Percentiles rank a stretch among this genome's conserved stretches.
Conservation (phyloP, 1,284 basidiomycete species). For the Chalciporus sp. region DNA sequence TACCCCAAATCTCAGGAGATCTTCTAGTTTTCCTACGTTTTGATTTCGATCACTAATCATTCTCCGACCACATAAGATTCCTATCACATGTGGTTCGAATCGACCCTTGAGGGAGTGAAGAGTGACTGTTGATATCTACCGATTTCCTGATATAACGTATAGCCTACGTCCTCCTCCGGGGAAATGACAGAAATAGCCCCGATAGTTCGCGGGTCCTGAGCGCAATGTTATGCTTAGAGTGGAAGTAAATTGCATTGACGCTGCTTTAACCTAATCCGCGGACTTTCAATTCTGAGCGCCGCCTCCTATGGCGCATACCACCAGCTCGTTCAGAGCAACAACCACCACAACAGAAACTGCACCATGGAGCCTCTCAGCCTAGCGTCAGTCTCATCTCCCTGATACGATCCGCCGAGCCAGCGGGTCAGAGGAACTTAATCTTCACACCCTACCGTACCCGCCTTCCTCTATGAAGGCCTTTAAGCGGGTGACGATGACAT, state of each 20-base stretch:
- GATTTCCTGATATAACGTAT: neutral
- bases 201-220: neutral
- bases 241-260: conserved; percentile 10
- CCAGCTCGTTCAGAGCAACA: neutral
- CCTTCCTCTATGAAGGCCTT: conserved; percentile 68
- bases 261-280: conserved; percentile 23
- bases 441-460: conserved; percentile 61
- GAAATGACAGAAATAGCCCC: conserved; percentile 2
- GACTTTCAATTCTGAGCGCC: conserved; percentile 16
- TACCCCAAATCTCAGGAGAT: neutral
- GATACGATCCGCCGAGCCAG: conserved; percentile 18
- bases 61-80: conserved; percentile 4
- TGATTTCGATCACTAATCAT: neutral
- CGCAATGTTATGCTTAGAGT: conserved; percentile 1
- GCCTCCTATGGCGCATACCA: conserved; percentile 12
- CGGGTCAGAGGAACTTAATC: conserved; percentile 1
- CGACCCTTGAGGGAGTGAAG: conserved; percentile 7
- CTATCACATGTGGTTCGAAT: conserved; percentile 12
- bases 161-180: conserved; percentile 1
- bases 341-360: conserved; percentile 5
- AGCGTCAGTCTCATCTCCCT: neutral
- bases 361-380: conserved; percentile 7
- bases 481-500: conserved; percentile 69
- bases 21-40: conserved; percentile 1
- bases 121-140: neutral